Evolutionary conservation across 1,284 basidiomycete species (phyloP).

Genomic region (Meira nashicola): DNA sequence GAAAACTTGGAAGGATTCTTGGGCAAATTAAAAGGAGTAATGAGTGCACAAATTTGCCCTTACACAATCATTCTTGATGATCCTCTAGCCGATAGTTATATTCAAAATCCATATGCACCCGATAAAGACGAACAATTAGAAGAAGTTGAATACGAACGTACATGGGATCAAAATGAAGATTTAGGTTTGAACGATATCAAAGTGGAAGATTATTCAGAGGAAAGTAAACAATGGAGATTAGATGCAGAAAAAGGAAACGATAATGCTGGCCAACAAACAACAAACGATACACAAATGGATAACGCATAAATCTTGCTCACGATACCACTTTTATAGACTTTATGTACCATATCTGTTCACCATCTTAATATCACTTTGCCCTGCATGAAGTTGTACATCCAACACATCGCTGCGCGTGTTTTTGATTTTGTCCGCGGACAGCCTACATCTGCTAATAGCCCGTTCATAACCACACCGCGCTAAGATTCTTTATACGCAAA

Average conservation of each 20-base stretch:
- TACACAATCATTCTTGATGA: slow-evolving; percentile 87
- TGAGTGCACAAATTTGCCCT: slow-evolving; percentile 40
- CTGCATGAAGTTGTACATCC: too few species aligned
- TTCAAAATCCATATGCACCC: slow-evolving; percentile 75
- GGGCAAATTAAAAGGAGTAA: slow-evolving; percentile 59
- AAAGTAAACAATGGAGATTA: slow-evolving; percentile 7
- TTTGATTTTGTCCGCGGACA: too few species aligned
- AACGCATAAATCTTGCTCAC: too few species aligned
- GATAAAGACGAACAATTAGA: slow-evolving; percentile 57
- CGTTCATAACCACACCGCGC: too few species aligned
- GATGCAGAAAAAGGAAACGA: slow-evolving; percentile 7
- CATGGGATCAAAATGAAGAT: slow-evolving; percentile 89
- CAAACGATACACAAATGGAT: background rate
- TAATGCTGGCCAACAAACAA: background rate
- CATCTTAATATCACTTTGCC: too few species aligned
- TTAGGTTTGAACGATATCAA: slow-evolving; percentile 95
- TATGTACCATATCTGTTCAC: too few species aligned
- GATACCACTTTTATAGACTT: too few species aligned
- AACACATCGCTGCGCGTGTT: too few species aligned
- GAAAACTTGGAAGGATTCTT: slow-evolving; percentile 62
- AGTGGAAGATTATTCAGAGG: slow-evolving; percentile 55
- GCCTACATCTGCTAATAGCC: too few species aligned
- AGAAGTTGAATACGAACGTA: slow-evolving; percentile 73
- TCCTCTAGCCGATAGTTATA: slow-evolving; percentile 88
- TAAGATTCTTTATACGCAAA: too few species aligned